Base-by-base conservation (phyloP, 805 yeast species). In the Lipomyces sp. region DNA sequence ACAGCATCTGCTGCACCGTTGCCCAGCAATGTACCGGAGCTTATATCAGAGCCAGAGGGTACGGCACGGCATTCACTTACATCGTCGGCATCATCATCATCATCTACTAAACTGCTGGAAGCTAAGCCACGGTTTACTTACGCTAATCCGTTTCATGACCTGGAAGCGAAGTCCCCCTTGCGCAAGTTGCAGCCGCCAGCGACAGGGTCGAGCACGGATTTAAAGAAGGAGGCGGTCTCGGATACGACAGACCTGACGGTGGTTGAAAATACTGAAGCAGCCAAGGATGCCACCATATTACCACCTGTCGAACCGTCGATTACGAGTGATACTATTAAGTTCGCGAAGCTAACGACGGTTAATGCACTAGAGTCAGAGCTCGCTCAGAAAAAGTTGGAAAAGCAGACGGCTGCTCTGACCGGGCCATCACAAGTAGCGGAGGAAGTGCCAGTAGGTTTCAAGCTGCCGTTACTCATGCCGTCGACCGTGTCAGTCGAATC, bases 51-150 rank as follows among this genome's bases (percentile, higher is more conserved):
- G 24, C 24, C 24, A n/a, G 48, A 42, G 3, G 48, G 24, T 42
- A 42, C 18, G 1, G 24, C 48, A 2, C 7, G 15, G 48, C 24
- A 42, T 3, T 51, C 54, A 51, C 54, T 10, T 15, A 8, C 5
- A 13, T 51, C 54, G 4, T 51, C 54, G 34, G 35, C 54, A 8
- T 51, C 54, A 29, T 51, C 54, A 29, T 51, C 54, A 4, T 51
- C 54, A 32, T 51, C 35, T 29, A 10, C 34, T n/a, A 51, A 51
- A 24, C 54, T n/a, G 54, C 54, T 51, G 15, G 50, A n/a, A 8
- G 6, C 55, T 29, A 63, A 63, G 53, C 60, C 69, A 10, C 56
- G 67, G 32, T 66, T 66, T 35, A 66, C 67, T 2, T 67, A 67
- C 34, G 65, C 55, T 45, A 64, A 67, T 42, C 70, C 70, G 37